These are phyloP conservation scores for Desmodesmus armatus DNA, from an alignment of 139 green algal species.

Conservation along the genomic window DNA sequence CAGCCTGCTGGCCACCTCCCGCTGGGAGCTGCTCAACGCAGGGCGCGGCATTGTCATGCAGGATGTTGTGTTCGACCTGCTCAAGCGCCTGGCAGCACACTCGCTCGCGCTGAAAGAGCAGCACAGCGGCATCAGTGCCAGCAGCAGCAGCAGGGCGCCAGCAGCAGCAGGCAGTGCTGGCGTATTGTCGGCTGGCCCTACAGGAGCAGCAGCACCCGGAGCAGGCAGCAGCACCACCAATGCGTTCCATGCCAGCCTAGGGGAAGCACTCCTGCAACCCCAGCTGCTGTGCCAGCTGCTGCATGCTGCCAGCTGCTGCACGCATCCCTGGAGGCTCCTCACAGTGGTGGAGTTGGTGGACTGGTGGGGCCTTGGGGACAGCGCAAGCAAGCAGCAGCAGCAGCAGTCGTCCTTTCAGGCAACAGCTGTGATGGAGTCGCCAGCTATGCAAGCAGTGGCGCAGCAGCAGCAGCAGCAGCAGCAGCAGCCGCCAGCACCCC, in stretches of 20 bases:
- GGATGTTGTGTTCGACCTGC: not conserved
- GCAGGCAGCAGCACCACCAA: not conserved
- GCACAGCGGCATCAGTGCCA: not conserved
- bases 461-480: not conserved
- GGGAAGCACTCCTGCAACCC: not conserved
- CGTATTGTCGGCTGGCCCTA: not conserved
- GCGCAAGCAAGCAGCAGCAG: not conserved
- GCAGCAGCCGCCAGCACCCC: not conserved
- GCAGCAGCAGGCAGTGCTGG: not conserved
- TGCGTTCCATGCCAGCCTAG: not conserved
- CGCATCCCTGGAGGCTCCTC: conserved; percentile 9
- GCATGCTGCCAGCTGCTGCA: not conserved
- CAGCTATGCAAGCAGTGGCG: not conserved
- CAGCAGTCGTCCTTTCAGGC: not conserved
- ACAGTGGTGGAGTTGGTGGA: not conserved
- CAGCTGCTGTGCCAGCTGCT: conserved; percentile 17
- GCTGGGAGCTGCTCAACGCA: conserved; percentile 34
- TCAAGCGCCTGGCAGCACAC: not conserved
- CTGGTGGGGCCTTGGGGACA: not conserved
- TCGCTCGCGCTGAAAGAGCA: not conserved
- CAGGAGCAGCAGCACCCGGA: not conserved
- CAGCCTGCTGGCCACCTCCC: conserved; percentile 32
- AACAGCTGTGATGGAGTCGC: not conserved
- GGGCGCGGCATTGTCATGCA: not conserved
- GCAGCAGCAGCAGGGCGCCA: not conserved